A percentile compares a stretch with the other conserved stretches of the same genome.
Conservation (phyloP, 2,329 filamentous ascomycete species). For the Trichophyton rubrum region DNA sequence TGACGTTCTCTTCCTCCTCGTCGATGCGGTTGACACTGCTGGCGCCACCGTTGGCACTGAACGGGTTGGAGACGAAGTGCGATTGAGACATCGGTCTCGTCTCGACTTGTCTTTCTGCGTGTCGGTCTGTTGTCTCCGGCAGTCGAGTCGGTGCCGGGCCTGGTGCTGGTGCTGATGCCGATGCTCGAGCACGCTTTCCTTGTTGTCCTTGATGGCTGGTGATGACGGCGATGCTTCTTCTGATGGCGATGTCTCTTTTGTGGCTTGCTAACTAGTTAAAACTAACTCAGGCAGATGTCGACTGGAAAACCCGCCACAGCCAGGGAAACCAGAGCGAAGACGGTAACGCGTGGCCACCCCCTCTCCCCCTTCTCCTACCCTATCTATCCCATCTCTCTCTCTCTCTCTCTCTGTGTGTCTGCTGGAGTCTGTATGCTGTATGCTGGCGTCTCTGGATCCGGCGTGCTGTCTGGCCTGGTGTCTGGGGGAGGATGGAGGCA, state of each 20-base stretch:
- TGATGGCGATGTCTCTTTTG: neutral
- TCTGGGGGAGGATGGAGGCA: no score
- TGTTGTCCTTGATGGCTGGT: neutral
- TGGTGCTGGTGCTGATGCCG: neutral
- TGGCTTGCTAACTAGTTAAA: no score
- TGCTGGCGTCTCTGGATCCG: no score
- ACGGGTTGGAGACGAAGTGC: constrained; percentile 7
- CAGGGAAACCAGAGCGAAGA: no score
- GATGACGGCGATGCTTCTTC: neutral
- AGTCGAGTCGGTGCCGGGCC: neutral
- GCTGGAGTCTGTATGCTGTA: no score
- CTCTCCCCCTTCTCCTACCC: no score
- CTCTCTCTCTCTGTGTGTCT: no score
- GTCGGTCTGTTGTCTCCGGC: neutral
- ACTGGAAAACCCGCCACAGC: no score
- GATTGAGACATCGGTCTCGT: constrained; percentile 7
- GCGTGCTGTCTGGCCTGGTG: no score
- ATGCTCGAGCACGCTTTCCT: neutral
- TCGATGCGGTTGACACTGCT: constrained; percentile 46
- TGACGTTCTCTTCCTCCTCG: constrained; percentile 72
- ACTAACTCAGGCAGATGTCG: no score
- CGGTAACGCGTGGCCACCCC: no score
- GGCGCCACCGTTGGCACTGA: constrained; percentile 6
- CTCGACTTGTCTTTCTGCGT: neutral
- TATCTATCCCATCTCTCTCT: no score